Evolutionary conservation across 169 alveolate species (phyloP).

Genomic region (Plasmodium falciparum): DNA sequence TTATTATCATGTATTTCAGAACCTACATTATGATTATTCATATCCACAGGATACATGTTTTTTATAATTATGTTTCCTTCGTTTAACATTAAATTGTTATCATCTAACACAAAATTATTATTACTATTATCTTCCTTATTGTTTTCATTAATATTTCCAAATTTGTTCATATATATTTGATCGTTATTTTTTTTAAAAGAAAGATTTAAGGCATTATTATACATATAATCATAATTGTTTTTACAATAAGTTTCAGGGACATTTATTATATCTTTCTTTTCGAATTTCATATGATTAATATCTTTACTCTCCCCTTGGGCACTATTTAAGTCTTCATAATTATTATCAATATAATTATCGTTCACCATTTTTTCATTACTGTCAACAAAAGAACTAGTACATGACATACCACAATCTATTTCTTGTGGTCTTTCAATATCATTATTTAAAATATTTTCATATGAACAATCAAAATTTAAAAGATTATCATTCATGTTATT

Average conservation of each 20-base stretch:
- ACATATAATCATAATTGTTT: not conserved
- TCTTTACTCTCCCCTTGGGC: no score
- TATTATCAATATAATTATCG: not conserved
- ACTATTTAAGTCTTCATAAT: no score
- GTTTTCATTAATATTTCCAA: not conserved
- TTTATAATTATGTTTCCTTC: not conserved
- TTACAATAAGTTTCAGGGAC: no score
- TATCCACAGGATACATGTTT: conserved; percentile 3
- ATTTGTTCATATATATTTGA: not conserved
- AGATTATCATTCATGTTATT: not conserved
- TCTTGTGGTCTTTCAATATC: conserved; percentile 70
- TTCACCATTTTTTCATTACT: conserved; percentile 6
- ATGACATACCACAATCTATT: conserved; percentile 72
- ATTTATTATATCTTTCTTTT: no score
- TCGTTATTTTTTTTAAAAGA: conserved; percentile 10
- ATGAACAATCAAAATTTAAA: conserved; percentile 36
- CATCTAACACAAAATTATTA: not conserved
- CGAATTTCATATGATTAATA: no score
- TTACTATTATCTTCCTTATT: not conserved
- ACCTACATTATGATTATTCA: not conserved
- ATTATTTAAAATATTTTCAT: conserved; percentile 44
- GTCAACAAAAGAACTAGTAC: conserved; percentile 50
- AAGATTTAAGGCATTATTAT: conserved; percentile 4
- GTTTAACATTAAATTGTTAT: not conserved
- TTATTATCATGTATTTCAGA: not conserved